These are phyloP conservation scores for Crataegus laevigata DNA, from an alignment of 306 rosid genomes.

Conservation along the genomic window DNA sequence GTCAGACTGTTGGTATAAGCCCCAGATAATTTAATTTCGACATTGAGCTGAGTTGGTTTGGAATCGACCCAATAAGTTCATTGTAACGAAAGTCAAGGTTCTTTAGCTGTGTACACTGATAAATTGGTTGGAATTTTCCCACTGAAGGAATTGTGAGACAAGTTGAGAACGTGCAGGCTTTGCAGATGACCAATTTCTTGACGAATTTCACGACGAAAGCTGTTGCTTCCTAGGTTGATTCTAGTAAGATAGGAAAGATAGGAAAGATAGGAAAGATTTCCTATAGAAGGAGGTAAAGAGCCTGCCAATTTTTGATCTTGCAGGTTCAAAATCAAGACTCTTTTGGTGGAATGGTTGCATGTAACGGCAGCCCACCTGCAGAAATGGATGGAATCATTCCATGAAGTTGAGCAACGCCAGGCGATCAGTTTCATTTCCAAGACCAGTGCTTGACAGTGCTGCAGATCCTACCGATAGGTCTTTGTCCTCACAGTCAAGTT, in stretches of 20 bases:
- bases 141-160: background rate
- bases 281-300: no score
- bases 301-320: no score
- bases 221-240: background rate
- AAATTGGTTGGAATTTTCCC: background rate
- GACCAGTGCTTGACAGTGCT: background rate
- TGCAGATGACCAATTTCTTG: background rate
- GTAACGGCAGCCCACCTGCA: background rate
- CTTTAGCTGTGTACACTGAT: background rate
- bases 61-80: background rate
- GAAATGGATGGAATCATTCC: background rate
- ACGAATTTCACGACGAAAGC: background rate
- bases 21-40: background rate
- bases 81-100: background rate
- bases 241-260: no score
- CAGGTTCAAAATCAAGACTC: no score
- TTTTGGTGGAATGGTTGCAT: background rate
- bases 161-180: background rate
- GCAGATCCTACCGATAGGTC: background rate
- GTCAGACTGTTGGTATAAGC: rapidly evolving
- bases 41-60: background rate
- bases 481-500: no score
- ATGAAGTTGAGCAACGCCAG: background rate
- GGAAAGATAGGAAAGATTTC: no score
- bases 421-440: background rate